A percentile compares a stretch with the other conserved stretches of the same genome.
Conservation (phyloP, 495 filamentous ascomycete species). For the Xylaria grammica region DNA sequence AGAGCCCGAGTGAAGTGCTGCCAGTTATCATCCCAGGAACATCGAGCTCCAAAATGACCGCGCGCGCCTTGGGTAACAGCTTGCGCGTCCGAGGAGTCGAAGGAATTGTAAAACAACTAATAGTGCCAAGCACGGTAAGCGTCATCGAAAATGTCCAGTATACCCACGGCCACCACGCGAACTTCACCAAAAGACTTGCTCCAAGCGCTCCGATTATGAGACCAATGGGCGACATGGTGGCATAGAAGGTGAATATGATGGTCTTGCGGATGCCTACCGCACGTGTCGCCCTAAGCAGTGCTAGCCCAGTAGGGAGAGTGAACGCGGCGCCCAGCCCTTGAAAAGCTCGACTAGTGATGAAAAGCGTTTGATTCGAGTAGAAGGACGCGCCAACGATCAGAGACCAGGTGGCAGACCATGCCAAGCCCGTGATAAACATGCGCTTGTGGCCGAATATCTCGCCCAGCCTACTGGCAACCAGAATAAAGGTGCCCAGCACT, state of each 20-base stretch:
- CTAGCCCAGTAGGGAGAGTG: conserved; percentile 56
- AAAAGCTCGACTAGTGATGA: conserved; percentile 52
- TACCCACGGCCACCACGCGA: conserved; percentile 67
- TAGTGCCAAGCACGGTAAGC: conserved; percentile 51
- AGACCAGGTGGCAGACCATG: conserved; percentile 69
- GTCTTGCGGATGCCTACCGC: conserved; percentile 51
- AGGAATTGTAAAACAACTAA: conserved; percentile 39
- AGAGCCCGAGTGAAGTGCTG: conserved; percentile 56
- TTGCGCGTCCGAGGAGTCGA: conserved; percentile 29
- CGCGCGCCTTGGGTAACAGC: conserved; percentile 35
- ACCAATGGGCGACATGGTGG: conserved; percentile 56
- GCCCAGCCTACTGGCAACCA: conserved; percentile 62
- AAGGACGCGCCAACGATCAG: conserved; percentile 58
- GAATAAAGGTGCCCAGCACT: conserved; percentile 68
- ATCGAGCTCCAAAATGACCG: conserved; percentile 47
- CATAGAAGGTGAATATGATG: conserved; percentile 58
- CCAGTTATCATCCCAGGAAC: conserved; percentile 53
- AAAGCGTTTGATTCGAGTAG: conserved; percentile 44
- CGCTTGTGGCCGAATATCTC: conserved; percentile 68
- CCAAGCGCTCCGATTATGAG: conserved; percentile 50
- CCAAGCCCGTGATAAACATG: conserved; percentile 63
- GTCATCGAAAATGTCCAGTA: conserved; percentile 60
- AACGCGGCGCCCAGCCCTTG: conserved; percentile 61
- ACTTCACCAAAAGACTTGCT: conserved; percentile 51
- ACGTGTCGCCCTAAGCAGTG: conserved; percentile 51